Evolutionary conservation across 2,329 filamentous ascomycete species (phyloP).

Genomic region (Beauveria varroae): DNA sequence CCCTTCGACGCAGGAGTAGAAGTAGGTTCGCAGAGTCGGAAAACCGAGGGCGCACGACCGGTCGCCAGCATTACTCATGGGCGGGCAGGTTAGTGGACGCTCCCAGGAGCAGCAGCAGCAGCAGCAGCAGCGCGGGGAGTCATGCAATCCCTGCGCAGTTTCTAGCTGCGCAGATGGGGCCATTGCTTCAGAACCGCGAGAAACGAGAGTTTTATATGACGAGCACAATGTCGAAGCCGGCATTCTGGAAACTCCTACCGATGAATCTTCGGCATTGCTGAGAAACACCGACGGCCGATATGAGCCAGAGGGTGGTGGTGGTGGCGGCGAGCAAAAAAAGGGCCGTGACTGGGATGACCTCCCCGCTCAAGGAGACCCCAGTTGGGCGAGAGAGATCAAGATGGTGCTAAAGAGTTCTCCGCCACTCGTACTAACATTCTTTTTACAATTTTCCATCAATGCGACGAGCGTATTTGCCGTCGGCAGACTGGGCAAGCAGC

Average conservation of each 20-base stretch:
- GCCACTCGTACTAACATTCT: constrained; percentile 63
- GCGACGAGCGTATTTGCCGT: constrained; percentile 74
- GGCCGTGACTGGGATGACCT: constrained; percentile 4
- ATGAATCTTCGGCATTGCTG: neutral
- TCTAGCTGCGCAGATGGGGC: neutral
- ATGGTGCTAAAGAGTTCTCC: constrained; percentile 65
- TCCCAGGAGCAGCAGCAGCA: neutral
- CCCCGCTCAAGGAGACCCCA: neutral
- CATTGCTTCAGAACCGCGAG: neutral
- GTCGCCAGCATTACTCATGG: neutral
- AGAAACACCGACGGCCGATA: neutral
- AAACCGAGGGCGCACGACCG: too few relatives aligned
- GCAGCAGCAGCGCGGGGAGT: neutral
- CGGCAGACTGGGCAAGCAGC: constrained; percentile 63
- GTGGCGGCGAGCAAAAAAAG: neutral
- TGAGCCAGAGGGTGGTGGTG: neutral
- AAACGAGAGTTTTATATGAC: neutral
- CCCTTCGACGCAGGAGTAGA: neutral
- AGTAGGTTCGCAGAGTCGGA: neutral
- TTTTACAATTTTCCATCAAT: constrained; percentile 76
- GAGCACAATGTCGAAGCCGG: neutral
- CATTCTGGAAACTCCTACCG: neutral
- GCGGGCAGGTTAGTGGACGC: neutral
- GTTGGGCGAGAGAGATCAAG: constrained; percentile 54
- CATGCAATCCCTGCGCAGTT: neutral